A percentile compares a stretch with the other conserved stretches of the same genome.
Evolutionary conservation across 2,329 filamentous ascomycete genomes (phyloP).

Genomic region (Colletotrichum filicis): DNA sequence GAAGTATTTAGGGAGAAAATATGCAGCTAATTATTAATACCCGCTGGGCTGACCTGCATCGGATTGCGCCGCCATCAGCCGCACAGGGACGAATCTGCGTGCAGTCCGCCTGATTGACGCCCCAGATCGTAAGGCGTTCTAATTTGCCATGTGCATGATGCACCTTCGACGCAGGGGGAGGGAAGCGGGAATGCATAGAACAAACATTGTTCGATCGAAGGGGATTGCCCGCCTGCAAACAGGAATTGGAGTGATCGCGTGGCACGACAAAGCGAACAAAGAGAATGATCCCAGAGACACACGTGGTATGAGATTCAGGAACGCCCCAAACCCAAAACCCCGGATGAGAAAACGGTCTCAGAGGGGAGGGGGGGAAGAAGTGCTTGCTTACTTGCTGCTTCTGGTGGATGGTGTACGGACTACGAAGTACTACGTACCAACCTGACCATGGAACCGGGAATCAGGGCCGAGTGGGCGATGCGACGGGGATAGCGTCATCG

Average conservation of each 20-base stretch:
- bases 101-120: slow-evolving; percentile 1
- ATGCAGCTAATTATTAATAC: background rate
- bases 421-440: too few relatives aligned
- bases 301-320: slow-evolving; percentile 16
- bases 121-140: background rate
- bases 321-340: background rate
- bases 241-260: background rate
- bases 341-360: slow-evolving; percentile 7
- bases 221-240: background rate
- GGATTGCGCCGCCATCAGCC: background rate
- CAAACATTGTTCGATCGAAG: background rate
- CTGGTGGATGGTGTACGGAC: too few relatives aligned
- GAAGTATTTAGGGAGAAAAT: too few relatives aligned
- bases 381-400: background rate
- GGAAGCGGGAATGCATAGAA: background rate
- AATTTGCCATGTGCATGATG: background rate
- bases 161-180: slow-evolving; percentile 2
- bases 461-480: slow-evolving; percentile 12
- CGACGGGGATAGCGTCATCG: slow-evolving; percentile 22
- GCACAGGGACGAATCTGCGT: background rate
- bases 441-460: background rate
- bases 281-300: slow-evolving; percentile 1
- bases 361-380: background rate
- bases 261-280: background rate
- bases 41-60: slow-evolving; percentile 8